These are phyloP conservation scores for Diplosphaera chodatii DNA, from an alignment of 139 green algal genomes.

Conservation along the genomic window DNA sequence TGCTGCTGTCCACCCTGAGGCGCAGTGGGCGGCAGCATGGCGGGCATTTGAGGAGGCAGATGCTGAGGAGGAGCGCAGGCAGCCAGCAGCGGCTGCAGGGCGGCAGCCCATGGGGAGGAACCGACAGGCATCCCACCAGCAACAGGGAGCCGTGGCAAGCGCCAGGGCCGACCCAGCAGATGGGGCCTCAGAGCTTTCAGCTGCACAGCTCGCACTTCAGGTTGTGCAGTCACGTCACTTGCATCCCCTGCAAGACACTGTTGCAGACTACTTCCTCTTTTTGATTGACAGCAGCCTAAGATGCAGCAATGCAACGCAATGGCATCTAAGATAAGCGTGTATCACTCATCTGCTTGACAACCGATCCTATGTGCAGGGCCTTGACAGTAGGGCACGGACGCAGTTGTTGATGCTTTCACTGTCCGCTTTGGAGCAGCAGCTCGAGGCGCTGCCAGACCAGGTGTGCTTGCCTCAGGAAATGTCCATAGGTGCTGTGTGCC, in stretches of 20 bases:
- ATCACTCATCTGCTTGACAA: too few relatives aligned
- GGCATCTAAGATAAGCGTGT: too few relatives aligned
- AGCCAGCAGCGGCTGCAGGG: neutral
- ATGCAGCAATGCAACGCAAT: too few relatives aligned
- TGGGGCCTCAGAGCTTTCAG: too few relatives aligned
- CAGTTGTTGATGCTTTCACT: constrained; percentile 26
- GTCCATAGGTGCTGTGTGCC: neutral
- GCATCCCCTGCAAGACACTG: too few relatives aligned
- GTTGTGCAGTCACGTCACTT: too few relatives aligned
- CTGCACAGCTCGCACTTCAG: too few relatives aligned
- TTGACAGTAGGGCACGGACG: constrained; percentile 7
- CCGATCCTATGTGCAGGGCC: constrained; percentile 30
- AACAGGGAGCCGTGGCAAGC: neutral
- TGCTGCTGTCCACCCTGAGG: neutral
- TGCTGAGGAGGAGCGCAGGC: neutral
- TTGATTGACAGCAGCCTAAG: neutral
- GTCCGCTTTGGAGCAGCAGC: constrained; percentile 17
- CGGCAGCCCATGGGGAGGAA: neutral
- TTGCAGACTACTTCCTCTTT: too few relatives aligned
- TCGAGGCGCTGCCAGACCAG: constrained; percentile 1
- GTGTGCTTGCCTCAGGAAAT: too few relatives aligned
- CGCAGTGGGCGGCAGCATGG: neutral
- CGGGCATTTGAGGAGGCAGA: neutral
- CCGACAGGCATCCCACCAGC: too few relatives aligned
- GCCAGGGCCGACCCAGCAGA: neutral